Evolutionary conservation across 2,329 filamentous ascomycete species (phyloP), one percentile per base, ranked within the genome.

Genomic region (Colletotrichum sp.): DNA sequence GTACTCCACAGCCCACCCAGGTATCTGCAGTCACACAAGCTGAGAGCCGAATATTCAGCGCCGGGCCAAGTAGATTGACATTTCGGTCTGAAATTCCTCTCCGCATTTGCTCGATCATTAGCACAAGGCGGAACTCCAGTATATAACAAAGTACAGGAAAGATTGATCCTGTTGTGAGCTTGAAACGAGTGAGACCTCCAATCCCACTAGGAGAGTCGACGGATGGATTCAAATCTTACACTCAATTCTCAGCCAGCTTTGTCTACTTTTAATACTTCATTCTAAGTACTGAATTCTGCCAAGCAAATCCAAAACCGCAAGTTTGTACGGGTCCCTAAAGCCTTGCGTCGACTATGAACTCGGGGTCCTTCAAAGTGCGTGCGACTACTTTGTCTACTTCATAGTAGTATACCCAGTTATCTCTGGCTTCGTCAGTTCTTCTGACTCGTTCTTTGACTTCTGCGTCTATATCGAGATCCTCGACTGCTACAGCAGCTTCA

Each of bases 331-430:
- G 43, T 1, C n/a, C n/a, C n/a, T 21, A 52, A 52, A 52, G 43
- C 43, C n/a, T 52, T 21, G 43, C 43, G 43, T 21, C n/a, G 5
- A 7, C 2, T 13, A 7, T 52, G n/a, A 13, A 12, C 6, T 7
- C 43, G 5, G n/a, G n/a, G 10, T 7, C 4, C 43, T 52, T 52
- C 43, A 52, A 52, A 52, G n/a, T 21, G 6, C 43, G 43, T 13
- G n/a, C 57, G 8, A 61, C 57, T 61, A 34, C 28, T n/a, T 61
- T 61, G 13, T 61, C 57, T n/a, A 61, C 30, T 30, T 61, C 24
- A n/a, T 61, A 61, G 57, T 34, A 30, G 26, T 34, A 61, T 12
- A 61, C 30, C 57, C 57, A 61, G 10, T 28, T n/a, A 18, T 32
- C 57, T n/a, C 16, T 30, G 3, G 57, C 57, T 12, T 30, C 26